Conservation (phyloP, 2,329 filamentous ascomycete species). For the Clarireedia hainanense region DNA sequence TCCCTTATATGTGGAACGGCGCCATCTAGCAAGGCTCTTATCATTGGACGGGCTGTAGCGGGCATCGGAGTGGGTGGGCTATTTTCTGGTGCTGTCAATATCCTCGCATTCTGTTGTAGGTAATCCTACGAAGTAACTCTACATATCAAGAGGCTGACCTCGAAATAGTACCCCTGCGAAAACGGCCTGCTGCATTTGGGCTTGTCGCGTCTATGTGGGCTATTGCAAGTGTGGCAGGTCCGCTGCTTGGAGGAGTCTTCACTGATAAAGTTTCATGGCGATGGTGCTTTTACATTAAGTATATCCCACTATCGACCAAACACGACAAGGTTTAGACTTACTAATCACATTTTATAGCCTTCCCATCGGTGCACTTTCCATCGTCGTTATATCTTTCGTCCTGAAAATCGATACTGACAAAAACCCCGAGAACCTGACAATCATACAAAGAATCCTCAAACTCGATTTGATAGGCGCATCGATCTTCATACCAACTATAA, state of each 20-base stretch:
- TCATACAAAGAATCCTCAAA: slow-evolving; percentile 19
- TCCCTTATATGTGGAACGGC: slow-evolving; percentile 25
- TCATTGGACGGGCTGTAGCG: slow-evolving; percentile 27
- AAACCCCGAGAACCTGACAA: slow-evolving; percentile 17
- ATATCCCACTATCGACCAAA: not conserved
- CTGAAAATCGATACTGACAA: slow-evolving; percentile 35
- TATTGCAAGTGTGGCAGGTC: slow-evolving; percentile 27
- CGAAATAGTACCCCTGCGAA: slow-evolving; percentile 20
- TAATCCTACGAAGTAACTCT: not conserved
- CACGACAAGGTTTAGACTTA: not conserved
- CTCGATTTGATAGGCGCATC: slow-evolving; percentile 31
- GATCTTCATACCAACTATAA: slow-evolving; percentile 30
- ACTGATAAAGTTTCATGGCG: slow-evolving; percentile 26
- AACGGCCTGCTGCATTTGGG: slow-evolving; percentile 25
- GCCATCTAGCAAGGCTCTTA: slow-evolving; percentile 24
- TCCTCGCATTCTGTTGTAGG: slow-evolving; percentile 18
- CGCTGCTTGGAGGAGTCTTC: slow-evolving; percentile 26
- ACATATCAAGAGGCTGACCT: slow-evolving; percentile 10
- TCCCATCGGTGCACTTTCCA: slow-evolving; percentile 31
- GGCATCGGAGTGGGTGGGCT: slow-evolving; percentile 30
- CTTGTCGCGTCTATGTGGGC: slow-evolving; percentile 26
- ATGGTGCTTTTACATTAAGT: slow-evolving; percentile 25
- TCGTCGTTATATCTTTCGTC: slow-evolving; percentile 32
- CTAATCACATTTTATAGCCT: slow-evolving; percentile 10
- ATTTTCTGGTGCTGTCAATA: slow-evolving; percentile 31